These are phyloP conservation scores for Cladosporium sp. DNA, from an alignment of 2,329 filamentous ascomycete genomes.

Conservation along the genomic window DNA sequence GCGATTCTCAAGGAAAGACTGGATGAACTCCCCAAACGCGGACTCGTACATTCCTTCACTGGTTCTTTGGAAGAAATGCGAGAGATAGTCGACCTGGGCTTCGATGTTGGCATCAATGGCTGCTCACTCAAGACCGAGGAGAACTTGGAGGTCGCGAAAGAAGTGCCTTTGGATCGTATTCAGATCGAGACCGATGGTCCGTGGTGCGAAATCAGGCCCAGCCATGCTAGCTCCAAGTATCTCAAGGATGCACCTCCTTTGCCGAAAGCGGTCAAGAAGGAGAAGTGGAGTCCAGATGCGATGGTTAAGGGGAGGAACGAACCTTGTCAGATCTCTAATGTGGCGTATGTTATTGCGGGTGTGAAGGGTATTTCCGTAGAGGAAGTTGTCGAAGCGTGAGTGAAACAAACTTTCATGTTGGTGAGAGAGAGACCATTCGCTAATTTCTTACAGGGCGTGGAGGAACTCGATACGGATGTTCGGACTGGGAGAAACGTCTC, in stretches of 20 bases:
- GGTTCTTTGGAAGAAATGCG: conserved; percentile 81
- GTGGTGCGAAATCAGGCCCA: conserved; percentile 90
- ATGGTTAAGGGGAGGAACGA: conserved; percentile 97
- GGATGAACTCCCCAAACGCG: conserved; percentile 59
- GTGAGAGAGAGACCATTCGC: conserved; percentile 10
- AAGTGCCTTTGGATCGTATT: conserved; percentile 70
- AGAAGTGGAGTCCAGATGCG: conserved; percentile 79
- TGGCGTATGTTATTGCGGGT: conserved; percentile 82
- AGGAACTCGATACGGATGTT: conserved; percentile 77
- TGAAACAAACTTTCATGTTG: conserved; percentile 23
- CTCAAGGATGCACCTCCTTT: conserved; percentile 63
- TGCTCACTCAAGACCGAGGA: conserved; percentile 93
- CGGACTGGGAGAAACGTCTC: conserved; percentile 53
- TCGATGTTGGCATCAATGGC: conserved; percentile 93
- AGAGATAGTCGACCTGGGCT: conserved; percentile 70
- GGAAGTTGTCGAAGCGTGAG: conserved; percentile 74
- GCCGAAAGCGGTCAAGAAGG: conserved; percentile 88
- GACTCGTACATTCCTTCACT: conserved; percentile 92
- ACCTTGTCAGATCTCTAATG: conserved; percentile 76
- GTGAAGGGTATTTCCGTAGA: conserved; percentile 77
- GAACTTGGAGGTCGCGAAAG: conserved; percentile 78
- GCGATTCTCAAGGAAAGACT: conserved; percentile 54
- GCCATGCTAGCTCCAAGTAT: conserved; percentile 77
- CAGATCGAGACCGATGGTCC: conserved; percentile 97
- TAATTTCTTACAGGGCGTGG: conserved; percentile 56